A percentile compares a stretch with the other conserved stretches of the same genome.
Conservation (phyloP, 345 rosid genomes). For the Boechera divaricarpa region DNA sequence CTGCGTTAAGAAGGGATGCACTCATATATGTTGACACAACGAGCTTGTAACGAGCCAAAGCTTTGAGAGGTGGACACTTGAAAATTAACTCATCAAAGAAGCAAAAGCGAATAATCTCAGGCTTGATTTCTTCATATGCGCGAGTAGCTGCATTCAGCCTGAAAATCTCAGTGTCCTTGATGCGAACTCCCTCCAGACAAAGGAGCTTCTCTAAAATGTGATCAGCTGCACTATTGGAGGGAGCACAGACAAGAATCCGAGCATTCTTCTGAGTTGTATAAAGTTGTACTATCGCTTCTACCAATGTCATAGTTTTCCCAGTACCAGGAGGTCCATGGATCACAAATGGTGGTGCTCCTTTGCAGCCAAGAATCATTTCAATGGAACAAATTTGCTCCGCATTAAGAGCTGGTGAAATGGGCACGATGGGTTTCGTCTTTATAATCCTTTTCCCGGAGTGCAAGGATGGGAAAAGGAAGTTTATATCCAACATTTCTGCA, state of each 20-base stretch:
- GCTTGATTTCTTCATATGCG: constrained; percentile 66
- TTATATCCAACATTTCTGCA: constrained; percentile 54
- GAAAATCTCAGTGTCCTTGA: constrained; percentile 67
- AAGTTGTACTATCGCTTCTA: constrained; percentile 84
- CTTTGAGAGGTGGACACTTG: constrained; percentile 71
- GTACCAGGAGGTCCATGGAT: constrained; percentile 98
- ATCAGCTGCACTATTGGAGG: constrained; percentile 96
- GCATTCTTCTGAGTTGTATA: constrained; percentile 49
- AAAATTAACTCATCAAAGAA: constrained; percentile 68
- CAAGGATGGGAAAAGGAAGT: constrained; percentile 69
- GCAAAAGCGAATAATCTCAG: constrained; percentile 69
- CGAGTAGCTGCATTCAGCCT: constrained; percentile 88
- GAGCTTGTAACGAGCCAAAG: constrained; percentile 59
- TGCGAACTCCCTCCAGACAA: constrained; percentile 49
- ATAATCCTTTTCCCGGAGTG: constrained; percentile 54
- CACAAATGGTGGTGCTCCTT: constrained; percentile 85
- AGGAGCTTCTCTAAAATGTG: constrained; percentile 73
- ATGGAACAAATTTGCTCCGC: constrained; percentile 79
- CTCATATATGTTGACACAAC: constrained; percentile 89
- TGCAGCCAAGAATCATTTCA: constrained; percentile 81
- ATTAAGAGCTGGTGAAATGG: constrained; percentile 65
- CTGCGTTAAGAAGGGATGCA: constrained; percentile 76
- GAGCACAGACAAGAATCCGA: constrained; percentile 83
- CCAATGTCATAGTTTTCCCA: constrained; percentile 88
- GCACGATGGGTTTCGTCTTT: constrained; percentile 55